Percentiles rank a stretch among this genome's conserved stretches.
These are phyloP conservation scores for Torulaspora franciscae DNA, from an alignment of 805 yeast species.

Conservation along the genomic window DNA sequence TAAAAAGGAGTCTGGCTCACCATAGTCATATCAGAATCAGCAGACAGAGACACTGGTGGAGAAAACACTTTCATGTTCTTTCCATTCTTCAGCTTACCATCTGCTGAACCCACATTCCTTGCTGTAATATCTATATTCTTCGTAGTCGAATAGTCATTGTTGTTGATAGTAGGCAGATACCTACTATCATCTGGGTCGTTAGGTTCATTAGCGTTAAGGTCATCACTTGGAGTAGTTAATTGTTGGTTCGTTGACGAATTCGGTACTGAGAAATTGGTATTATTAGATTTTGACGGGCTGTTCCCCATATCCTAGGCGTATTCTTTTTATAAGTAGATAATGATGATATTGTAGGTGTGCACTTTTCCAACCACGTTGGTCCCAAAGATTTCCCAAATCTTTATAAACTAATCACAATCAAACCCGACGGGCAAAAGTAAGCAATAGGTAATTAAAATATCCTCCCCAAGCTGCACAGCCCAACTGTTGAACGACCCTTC, in stretches of 20 bases:
- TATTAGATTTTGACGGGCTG: slow-evolving; percentile 56
- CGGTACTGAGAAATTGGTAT: slow-evolving; percentile 36
- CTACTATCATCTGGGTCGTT: slow-evolving; percentile 47
- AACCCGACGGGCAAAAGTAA: too few relatives aligned
- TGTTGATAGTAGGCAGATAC: slow-evolving; percentile 36
- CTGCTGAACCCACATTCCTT: slow-evolving; percentile 4
- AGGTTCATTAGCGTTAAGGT: slow-evolving; percentile 37
- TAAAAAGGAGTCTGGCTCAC: slow-evolving; percentile 12
- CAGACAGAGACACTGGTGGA: slow-evolving; percentile 10
- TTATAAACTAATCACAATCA: background rate
- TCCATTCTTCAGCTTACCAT: slow-evolving; percentile 10
- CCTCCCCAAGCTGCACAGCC: too few relatives aligned
- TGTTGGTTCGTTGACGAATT: slow-evolving; percentile 30
- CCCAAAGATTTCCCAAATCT: background rate
- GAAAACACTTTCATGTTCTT: slow-evolving; percentile 6
- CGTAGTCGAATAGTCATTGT: slow-evolving; percentile 13
- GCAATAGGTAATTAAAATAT: too few relatives aligned
- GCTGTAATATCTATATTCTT: slow-evolving; percentile 7
- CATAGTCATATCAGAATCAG: slow-evolving; percentile 20
- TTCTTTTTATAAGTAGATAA: background rate
- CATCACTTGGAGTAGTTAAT: slow-evolving; percentile 34
- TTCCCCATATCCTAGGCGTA: slow-evolving; percentile 45
- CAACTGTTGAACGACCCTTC: too few relatives aligned
- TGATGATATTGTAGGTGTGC: background rate
- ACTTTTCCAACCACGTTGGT: background rate